Base-by-base conservation (phyloP, 1,284 basidiomycete genomes). In the Inonotus obliquus region DNA sequence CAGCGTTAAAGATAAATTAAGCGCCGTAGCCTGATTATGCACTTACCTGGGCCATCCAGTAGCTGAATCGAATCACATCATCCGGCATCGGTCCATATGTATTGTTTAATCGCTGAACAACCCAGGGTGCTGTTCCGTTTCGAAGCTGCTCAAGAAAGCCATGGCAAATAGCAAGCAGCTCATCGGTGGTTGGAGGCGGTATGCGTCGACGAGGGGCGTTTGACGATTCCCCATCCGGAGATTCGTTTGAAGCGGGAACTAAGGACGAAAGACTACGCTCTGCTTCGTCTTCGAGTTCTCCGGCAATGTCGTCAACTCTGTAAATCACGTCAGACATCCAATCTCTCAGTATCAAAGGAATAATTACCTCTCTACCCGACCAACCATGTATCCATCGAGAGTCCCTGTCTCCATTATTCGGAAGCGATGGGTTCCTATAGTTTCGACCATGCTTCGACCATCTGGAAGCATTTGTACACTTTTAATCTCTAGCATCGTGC, bases 401-500 rank as follows among this genome's bases (percentile, higher is more conserved):
- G 79, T 82, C 1, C 89, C 92, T 60, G 86, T 83, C 71, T 96
- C 92, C 63, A 96, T 74, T 64, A 97, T 81, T 54, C 91, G 83
- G 75, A 98, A 98, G 11, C 96, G 85, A 71, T 85, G 85, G 5
- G 84, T 83, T 1, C 95, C 95, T 72, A 86, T 84, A 0, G 93
- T 91, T 73, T 96, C 91, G 38, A 97, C 87, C 78, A 96, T 85
- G 71, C 91, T 93, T 47, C 95, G 79, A 6, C 96, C 95, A 73
- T 98, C 96, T 1, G 87, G 80, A 21, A 95, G 79, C 85, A 94
- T 92, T 71, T 92, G 89, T 10, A 96, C 92, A 67, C 81, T 86
- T 67, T 83, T 82, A 63, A 98, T 96, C 72, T 94, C 87, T 55
- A 97, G 81, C 89, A 98, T 96, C 29, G 94, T 98, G 1, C 95